Percentiles rank a stretch among this genome's conserved stretches.
phyloP scores from a whole-genome alignment of 495 filamentous ascomycete species.

The Neurospora sublineolata region DNA sequence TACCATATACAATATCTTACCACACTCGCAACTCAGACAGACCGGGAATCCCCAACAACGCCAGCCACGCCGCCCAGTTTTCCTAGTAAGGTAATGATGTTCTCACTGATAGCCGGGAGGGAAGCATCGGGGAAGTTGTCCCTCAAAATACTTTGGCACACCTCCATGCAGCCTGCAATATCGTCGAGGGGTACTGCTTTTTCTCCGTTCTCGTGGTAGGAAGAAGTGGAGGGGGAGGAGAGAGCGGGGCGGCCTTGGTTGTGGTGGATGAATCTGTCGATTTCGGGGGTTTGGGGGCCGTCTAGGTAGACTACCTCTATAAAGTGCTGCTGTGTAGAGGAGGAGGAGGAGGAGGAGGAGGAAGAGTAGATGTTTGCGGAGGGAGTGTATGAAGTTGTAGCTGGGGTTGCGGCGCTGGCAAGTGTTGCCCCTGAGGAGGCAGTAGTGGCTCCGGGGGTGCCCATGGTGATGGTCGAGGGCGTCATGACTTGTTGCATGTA shows the following conservation, averaged over 20 bases:
- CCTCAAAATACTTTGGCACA: constrained; percentile 32
- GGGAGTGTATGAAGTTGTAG: not conserved
- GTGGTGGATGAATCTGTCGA: not conserved
- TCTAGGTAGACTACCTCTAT: not conserved
- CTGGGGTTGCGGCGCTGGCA: not conserved
- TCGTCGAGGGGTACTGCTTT: constrained; percentile 30
- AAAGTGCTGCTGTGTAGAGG: not conserved
- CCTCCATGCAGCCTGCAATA: constrained; percentile 32
- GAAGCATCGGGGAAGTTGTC: constrained; percentile 52
- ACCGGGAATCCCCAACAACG: constrained; percentile 13
- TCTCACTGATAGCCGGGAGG: constrained; percentile 59
- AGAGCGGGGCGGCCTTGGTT: not conserved
- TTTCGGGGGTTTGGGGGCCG: not conserved
- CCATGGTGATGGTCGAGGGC: not conserved
- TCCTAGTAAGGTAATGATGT: constrained; percentile 43
- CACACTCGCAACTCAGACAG: not conserved
- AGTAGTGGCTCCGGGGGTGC: not conserved
- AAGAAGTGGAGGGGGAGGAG: not conserved
- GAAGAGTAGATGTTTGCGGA: not conserved
- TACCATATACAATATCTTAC: not conserved
- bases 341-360: not conserved
- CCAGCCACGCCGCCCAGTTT: constrained; percentile 35
- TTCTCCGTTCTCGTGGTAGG: not conserved
- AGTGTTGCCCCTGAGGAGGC: not conserved
- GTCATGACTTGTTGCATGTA: not conserved